phyloP scores from a whole-genome alignment of 1,284 basidiomycete genomes.

The Mycosarcoma maydis region DNA sequence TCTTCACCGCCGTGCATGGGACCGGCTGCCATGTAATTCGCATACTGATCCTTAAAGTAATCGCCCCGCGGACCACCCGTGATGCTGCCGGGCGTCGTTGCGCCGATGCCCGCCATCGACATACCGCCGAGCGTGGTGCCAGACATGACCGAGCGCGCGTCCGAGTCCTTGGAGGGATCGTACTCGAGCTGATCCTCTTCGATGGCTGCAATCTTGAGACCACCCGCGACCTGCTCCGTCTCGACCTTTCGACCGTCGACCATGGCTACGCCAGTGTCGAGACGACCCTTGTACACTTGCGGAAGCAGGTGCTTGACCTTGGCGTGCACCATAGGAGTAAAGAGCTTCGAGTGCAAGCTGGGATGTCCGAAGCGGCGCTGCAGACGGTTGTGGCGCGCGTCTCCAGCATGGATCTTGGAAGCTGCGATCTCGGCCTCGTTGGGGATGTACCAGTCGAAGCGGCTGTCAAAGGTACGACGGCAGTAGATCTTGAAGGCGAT shows the following conservation, averaged over 20 bases:
- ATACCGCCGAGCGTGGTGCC: slow-evolving; percentile 55
- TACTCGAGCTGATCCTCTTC: slow-evolving; percentile 63
- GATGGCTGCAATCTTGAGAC: slow-evolving; percentile 61
- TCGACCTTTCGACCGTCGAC: slow-evolving; percentile 57
- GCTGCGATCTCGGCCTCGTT: slow-evolving; percentile 54
- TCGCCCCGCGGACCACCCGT: slow-evolving; percentile 17
- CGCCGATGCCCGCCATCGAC: slow-evolving; percentile 26
- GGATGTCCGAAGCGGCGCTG: slow-evolving; percentile 66
- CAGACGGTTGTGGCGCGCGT: slow-evolving; percentile 58
- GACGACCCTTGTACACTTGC: slow-evolving; percentile 58
- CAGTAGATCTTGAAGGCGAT: slow-evolving; percentile 63
- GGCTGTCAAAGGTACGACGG: slow-evolving; percentile 52
- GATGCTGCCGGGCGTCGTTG: slow-evolving; percentile 27
- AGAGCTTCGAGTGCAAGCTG: slow-evolving; percentile 59
- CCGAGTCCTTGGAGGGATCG: slow-evolving; percentile 57
- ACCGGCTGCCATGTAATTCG: slow-evolving; percentile 53
- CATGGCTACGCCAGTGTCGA: slow-evolving; percentile 39
- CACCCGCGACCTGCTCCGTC: slow-evolving; percentile 51
- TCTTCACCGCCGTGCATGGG: slow-evolving; percentile 41
- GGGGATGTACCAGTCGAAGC: slow-evolving; percentile 65
- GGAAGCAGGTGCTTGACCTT: slow-evolving; percentile 56
- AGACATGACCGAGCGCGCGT: slow-evolving; percentile 58
- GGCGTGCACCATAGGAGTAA: slow-evolving; percentile 62
- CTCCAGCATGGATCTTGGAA: slow-evolving; percentile 51
- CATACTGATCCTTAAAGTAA: slow-evolving; percentile 57